Evolutionary conservation across 176 grass and related monocot species (phyloP).

Genomic region (Aechmea fasciata): DNA sequence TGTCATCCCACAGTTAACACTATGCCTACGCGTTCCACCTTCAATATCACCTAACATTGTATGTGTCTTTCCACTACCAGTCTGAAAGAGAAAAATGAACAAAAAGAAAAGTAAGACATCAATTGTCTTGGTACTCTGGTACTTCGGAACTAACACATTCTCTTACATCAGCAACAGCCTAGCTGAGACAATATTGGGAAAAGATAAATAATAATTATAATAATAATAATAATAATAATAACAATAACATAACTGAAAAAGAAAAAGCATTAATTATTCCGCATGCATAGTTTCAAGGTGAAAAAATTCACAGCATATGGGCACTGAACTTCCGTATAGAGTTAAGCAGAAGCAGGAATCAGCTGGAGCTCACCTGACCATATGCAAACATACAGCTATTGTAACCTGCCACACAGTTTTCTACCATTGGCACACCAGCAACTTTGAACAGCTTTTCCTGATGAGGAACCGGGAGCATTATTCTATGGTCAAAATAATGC

Average conservation of each 20-base stretch:
- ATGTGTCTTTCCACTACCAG: conserved; percentile 94
- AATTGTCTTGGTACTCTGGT: background rate
- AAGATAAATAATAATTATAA: background rate
- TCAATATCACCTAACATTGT: conserved; percentile 98
- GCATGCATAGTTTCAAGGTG: background rate
- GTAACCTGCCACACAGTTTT: conserved; percentile 86
- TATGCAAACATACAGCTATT: conserved; percentile 99
- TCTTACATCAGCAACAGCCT: background rate
- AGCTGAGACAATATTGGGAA: background rate
- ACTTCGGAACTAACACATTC: background rate
- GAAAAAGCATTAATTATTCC: background rate
- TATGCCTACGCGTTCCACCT: conserved; percentile 86
- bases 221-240: too few relatives aligned
- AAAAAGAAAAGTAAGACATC: background rate
- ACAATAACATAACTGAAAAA: background rate
- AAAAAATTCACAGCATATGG: background rate
- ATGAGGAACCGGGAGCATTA: conserved; percentile 11
- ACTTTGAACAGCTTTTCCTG: conserved; percentile 90
- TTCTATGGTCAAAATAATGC: background rate
- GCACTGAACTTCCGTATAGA: background rate
- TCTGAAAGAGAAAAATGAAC: conserved; percentile 37
- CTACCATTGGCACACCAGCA: conserved; percentile 90
- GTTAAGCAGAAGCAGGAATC: background rate
- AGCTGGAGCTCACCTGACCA: conserved; percentile 54
- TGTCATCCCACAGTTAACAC: conserved; percentile 86